Evolutionary conservation across 2,329 filamentous ascomycete species (phyloP).

Genomic region (Cercospora sojina): DNA sequence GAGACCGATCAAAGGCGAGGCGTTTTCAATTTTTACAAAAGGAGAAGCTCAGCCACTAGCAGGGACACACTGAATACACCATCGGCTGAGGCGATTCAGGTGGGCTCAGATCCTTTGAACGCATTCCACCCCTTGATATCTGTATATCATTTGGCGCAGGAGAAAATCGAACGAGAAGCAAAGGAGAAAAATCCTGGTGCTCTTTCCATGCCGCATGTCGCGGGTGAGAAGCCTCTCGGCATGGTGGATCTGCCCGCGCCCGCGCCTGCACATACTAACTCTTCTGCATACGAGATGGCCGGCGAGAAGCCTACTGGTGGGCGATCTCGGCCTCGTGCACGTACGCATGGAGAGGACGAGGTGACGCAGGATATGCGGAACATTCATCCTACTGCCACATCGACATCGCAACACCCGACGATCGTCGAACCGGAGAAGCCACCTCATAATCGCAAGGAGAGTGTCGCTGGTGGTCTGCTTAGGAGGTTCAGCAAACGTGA

Average conservation of each 20-base stretch:
- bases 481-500: conserved; percentile 89
- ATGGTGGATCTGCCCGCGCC: conserved; percentile 77
- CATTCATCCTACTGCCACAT: conserved; percentile 58
- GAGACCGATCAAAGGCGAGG: conserved; percentile 82
- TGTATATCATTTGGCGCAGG: conserved; percentile 92
- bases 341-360: conserved; percentile 95
- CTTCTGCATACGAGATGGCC: conserved; percentile 79
- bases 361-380: conserved; percentile 70
- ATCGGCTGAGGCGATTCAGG: conserved; percentile 80
- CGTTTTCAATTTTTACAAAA: conserved; percentile 97
- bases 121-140: conserved; percentile 90
- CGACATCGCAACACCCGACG: conserved; percentile 48
- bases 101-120: conserved; percentile 84
- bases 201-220: conserved; percentile 55
- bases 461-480: conserved; percentile 77
- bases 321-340: conserved; percentile 76
- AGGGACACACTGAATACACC: conserved; percentile 79
- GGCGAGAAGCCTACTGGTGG: conserved; percentile 85
- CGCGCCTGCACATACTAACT: conserved; percentile 84
- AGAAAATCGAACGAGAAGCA: conserved; percentile 82
- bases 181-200: conserved; percentile 60
- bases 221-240: conserved; percentile 58
- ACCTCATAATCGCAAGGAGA: conserved; percentile 71
- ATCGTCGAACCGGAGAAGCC: conserved; percentile 40
- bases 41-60: conserved; percentile 84